A percentile compares a stretch with the other conserved stretches of the same genome.
phyloP scores from a whole-genome alignment of 2,329 filamentous ascomycete species.

The Paraphaeosphaeria minitans region DNA sequence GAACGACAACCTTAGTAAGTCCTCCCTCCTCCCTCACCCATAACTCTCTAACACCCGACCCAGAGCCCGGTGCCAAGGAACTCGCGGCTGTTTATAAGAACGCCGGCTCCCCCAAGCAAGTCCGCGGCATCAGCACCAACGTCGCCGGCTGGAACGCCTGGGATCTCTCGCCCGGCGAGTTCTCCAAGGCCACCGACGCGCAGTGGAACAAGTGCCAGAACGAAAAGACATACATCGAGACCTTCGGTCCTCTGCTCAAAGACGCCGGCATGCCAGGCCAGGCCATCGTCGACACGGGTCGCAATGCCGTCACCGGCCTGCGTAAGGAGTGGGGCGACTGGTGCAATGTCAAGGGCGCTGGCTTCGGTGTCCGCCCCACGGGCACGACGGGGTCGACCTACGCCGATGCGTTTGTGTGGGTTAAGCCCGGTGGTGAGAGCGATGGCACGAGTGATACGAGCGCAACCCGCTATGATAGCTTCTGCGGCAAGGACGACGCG shows the following conservation, averaged over 20 bases:
- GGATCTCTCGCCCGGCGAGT: constrained; percentile 49
- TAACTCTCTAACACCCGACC: constrained; percentile 12
- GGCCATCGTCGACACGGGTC: constrained; percentile 62
- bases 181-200: constrained; percentile 40
- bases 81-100: constrained; percentile 56
- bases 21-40: not conserved
- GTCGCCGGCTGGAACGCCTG: constrained; percentile 66
- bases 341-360: constrained; percentile 70
- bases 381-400: constrained; percentile 63
- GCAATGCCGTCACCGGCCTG: constrained; percentile 58
- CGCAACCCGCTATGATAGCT: constrained; percentile 60
- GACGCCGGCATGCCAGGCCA: constrained; percentile 57
- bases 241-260: constrained; percentile 56
- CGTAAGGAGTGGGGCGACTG: constrained; percentile 67
- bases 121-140: constrained; percentile 62
- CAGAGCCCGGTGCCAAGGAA: constrained; percentile 56
- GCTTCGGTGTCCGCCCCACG: constrained; percentile 66
- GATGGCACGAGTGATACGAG: constrained; percentile 53
- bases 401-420: constrained; percentile 71
- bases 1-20: constrained; percentile 61
- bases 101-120: constrained; percentile 54
- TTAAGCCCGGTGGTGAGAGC: constrained; percentile 68
- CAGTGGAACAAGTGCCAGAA: constrained; percentile 54
- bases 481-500: constrained; percentile 61
- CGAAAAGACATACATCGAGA: constrained; percentile 59